Evolutionary conservation across 1,284 basidiomycete genomes (phyloP).

Genomic region (Gastroboletus turbinatus): DNA sequence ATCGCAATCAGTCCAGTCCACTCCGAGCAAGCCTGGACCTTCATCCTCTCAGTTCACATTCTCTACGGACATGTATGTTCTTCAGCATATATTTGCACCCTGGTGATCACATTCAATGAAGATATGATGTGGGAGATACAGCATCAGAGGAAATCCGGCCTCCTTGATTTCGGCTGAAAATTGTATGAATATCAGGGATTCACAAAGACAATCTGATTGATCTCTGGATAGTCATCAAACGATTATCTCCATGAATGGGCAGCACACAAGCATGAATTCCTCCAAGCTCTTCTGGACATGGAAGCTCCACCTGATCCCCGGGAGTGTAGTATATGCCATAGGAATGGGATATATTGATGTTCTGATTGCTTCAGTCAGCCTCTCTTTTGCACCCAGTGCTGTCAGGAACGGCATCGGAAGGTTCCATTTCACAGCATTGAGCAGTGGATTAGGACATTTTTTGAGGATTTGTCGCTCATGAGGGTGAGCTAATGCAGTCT

Average conservation of each 20-base stretch:
- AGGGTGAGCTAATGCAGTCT: too few relatives aligned
- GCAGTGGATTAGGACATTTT: not conserved
- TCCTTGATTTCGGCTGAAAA: not conserved
- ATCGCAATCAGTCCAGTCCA: not conserved
- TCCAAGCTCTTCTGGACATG: not conserved
- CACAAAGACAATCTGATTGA: not conserved
- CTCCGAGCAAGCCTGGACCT: not conserved
- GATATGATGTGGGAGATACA: not conserved
- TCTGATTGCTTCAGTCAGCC: not conserved
- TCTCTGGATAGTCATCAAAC: not conserved
- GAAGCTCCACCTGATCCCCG: not conserved
- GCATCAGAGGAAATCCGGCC: not conserved
- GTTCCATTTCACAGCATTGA: not conserved
- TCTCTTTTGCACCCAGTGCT: not conserved
- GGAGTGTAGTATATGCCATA: not conserved
- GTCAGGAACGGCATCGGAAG: not conserved
- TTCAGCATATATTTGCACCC: too few relatives aligned
- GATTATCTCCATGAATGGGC: not conserved
- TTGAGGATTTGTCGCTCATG: not conserved
- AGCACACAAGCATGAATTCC: not conserved
- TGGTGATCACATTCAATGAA: too few relatives aligned
- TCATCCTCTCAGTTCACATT: not conserved
- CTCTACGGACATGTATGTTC: not conserved
- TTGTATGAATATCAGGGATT: not conserved
- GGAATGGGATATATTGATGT: not conserved